A percentile compares a stretch with the other conserved stretches of the same genome.
Evolutionary conservation across 176 grass and related monocot species (phyloP).

Genomic region (Puya raimondii): DNA sequence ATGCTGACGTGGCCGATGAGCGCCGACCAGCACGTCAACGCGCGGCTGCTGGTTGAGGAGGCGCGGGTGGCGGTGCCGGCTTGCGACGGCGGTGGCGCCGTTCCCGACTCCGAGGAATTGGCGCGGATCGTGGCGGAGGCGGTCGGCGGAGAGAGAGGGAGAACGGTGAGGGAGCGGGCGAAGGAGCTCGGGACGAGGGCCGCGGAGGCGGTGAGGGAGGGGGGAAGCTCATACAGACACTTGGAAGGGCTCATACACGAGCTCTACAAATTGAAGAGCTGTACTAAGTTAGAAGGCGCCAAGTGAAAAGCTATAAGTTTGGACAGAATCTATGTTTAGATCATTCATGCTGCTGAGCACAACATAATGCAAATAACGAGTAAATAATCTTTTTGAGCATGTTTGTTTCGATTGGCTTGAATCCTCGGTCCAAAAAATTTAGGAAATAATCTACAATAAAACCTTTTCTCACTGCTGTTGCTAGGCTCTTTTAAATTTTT

Average conservation of each 20-base stretch:
- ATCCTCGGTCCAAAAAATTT: no score
- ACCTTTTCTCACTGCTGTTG: no score
- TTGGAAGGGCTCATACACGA: neutral
- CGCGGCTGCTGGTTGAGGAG: slow-evolving; percentile 49
- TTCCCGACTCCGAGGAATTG: slow-evolving; percentile 33
- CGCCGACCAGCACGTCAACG: slow-evolving; percentile 67
- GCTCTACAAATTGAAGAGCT: neutral
- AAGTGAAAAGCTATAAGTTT: no score
- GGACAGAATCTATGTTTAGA: no score
- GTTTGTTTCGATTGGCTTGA: no score
- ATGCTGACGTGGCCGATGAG: slow-evolving; percentile 67
- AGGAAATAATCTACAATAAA: no score
- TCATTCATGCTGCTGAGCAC: no score
- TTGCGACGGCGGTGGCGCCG: slow-evolving; percentile 26
- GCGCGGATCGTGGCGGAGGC: slow-evolving; percentile 20
- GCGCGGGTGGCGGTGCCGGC: slow-evolving; percentile 25
- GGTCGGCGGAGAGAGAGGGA: slow-evolving; percentile 17
- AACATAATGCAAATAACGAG: no score
- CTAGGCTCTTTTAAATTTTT: no score
- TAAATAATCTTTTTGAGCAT: no score
- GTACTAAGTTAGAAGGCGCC: no score
- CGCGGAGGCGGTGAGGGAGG: slow-evolving; percentile 12
- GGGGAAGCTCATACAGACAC: slow-evolving; percentile 37
- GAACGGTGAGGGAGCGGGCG: slow-evolving; percentile 12
- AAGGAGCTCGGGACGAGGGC: slow-evolving; percentile 32